Base-by-base conservation (phyloP, 179 eudicot species). In the Camellia oleifera region DNA sequence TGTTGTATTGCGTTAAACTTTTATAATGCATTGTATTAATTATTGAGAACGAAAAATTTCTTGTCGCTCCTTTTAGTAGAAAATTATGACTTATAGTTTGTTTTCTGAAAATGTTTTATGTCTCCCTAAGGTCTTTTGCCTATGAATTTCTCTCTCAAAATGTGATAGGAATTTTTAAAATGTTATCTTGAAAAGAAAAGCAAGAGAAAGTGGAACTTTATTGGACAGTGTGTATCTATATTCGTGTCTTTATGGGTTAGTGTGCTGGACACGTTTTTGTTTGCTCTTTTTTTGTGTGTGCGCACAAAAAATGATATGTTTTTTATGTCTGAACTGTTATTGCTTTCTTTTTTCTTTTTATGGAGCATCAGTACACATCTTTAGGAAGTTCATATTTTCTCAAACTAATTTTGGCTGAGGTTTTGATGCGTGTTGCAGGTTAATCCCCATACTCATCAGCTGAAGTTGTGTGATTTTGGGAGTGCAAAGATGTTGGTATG, bases 401-500 rank as follows among this genome's bases (percentile, higher is more conserved):
- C 52, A 48, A 4, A 48, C 52, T 48, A 48, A 48, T 48, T 48
- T 48, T 48, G 7, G 52, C 52, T 48, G 52, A 48, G 52, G 52
- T 48, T 48, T 48, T 48, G 52, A 23, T 48, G n/a, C 74, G 62
- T 78, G 40, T 54, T 81, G 82, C 88, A 94, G 98, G 98, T 94
- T 40, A 92, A 94, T 87, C 87, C 96, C 26, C 93, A 87, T 61
- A 91, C 95, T 12, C 97, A 94, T 82, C 89, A 94, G 87, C 88
- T 94, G 54, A 94, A 94, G 87, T 83, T 92, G 46, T 94, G 98
- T 74, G 98, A 94, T 86, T 91, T 94, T 85, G 98, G 98, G 57
- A 94, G 98, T 85, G 98, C 98, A 78, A 94, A 94, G 90, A 92
- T 88, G 88, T 77, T 94, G 98, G 98, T 94, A 89, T 79, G 89